phyloP scores from a whole-genome alignment of 441 rosid species.

The Erodium trifolium region DNA sequence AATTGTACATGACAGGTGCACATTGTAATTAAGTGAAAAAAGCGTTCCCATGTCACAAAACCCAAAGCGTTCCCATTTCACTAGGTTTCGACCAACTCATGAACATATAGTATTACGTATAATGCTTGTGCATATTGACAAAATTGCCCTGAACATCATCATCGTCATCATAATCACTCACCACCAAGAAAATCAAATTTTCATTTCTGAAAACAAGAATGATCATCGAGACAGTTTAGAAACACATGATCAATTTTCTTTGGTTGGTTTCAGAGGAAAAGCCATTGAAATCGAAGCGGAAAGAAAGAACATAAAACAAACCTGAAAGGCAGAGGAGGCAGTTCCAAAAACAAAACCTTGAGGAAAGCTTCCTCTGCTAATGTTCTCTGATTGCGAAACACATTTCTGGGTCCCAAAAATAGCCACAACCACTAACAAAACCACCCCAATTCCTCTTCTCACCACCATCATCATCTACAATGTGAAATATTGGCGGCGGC shows the following conservation, averaged over 20 bases:
- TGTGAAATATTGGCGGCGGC: too few species aligned
- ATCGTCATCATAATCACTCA: not conserved
- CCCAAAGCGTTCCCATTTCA: too few species aligned
- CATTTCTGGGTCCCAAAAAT: conserved; percentile 27
- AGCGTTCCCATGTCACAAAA: too few species aligned
- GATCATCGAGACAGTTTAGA: not conserved
- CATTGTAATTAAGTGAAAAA: too few species aligned
- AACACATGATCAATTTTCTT: not conserved
- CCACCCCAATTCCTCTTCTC: conserved; percentile 23
- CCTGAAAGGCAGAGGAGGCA: conserved; percentile 94
- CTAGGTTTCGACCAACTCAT: not conserved
- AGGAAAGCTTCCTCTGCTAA: conserved; percentile 66
- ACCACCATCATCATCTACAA: conserved; percentile 8
- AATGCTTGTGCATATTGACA: not conserved
- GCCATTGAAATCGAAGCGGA: not conserved
- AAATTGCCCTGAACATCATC: not conserved
- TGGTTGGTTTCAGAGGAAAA: too few species aligned
- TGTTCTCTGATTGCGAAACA: conserved; percentile 22
- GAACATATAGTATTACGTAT: not conserved
- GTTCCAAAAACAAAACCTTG: conserved; percentile 84
- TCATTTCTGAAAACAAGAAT: too few species aligned
- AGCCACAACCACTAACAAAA: conserved; percentile 4
- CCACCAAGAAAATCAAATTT: not conserved
- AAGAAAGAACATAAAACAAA: conserved; percentile 12
- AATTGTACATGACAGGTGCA: too few species aligned